These are phyloP conservation scores for Trichoderma semiorbis DNA, from an alignment of 2,329 filamentous ascomycete species.

Conservation along the genomic window DNA sequence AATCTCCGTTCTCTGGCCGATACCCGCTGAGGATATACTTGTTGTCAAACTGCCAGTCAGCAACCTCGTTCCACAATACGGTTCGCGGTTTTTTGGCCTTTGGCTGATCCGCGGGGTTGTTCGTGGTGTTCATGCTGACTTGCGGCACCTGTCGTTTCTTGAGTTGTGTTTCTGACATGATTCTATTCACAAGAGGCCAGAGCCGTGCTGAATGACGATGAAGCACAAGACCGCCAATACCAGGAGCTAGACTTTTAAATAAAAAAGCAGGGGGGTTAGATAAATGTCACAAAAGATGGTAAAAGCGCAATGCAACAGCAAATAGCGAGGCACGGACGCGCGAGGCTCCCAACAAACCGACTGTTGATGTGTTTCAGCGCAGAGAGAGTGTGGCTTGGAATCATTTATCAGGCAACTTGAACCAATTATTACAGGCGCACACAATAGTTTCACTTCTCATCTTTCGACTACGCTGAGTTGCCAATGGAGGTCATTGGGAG, in stretches of 20 bases:
- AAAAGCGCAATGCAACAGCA: background rate
- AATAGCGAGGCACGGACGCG: background rate
- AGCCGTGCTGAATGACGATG: background rate
- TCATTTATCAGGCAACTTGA: background rate
- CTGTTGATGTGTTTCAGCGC: background rate
- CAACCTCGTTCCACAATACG: background rate
- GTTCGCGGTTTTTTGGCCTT: background rate
- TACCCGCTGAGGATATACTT: slow-evolving; percentile 9
- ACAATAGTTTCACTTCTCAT: background rate
- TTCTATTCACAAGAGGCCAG: background rate
- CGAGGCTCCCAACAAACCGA: background rate
- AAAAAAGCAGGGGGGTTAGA: background rate
- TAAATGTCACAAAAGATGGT: background rate
- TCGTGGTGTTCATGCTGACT: background rate
- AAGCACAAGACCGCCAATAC: background rate
- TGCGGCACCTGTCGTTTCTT: slow-evolving; percentile 1
- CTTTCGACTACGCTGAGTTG: background rate
- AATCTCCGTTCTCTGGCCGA: background rate
- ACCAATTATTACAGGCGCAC: background rate
- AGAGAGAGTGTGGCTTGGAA: background rate
- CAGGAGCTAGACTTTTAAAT: background rate
- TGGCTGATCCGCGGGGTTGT: background rate
- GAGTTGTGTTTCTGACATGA: background rate
- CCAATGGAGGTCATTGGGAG: background rate
- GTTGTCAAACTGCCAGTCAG: slow-evolving; percentile 7